Percentiles rank a stretch among this genome's conserved stretches.
Conservation (phyloP, 148 eudicot species). For the Mesembryanthemum crystallinum region DNA sequence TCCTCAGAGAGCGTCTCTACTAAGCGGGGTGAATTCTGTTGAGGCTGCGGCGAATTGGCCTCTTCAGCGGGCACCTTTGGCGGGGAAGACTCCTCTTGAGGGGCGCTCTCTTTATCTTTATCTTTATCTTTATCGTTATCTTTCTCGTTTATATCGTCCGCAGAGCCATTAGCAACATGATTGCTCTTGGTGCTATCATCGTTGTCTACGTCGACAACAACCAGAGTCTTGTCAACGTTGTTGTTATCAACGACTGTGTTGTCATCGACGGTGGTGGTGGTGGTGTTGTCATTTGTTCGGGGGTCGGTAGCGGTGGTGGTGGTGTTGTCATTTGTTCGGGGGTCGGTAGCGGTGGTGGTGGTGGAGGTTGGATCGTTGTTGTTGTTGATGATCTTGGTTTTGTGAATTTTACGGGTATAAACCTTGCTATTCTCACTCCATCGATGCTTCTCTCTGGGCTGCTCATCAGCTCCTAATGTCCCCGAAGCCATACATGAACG, state of each 20-base stretch:
- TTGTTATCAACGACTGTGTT: background rate
- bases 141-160: background rate
- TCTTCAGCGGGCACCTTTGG: constrained; percentile 9
- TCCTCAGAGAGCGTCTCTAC: constrained; percentile 34
- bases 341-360: background rate
- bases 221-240: background rate
- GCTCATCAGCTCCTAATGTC: constrained; percentile 36
- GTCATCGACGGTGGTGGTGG: background rate
- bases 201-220: background rate
- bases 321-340: background rate
- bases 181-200: background rate
- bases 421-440: constrained; percentile 48
- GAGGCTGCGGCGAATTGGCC: constrained; percentile 27
- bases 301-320: background rate
- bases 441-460: constrained; percentile 26
- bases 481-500: constrained; percentile 45
- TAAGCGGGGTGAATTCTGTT: constrained; percentile 11
- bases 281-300: too few species aligned
- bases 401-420: constrained; percentile 30
- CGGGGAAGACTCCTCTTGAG: constrained; percentile 14
- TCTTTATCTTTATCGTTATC: background rate
- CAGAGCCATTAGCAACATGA: constrained; percentile 1
- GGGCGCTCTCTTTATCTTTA: background rate
- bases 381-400: constrained; percentile 4
- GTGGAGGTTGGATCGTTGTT: constrained; percentile 4